Evolutionary conservation across 306 rosid species (phyloP).

Genomic region (Comarum palustre): DNA sequence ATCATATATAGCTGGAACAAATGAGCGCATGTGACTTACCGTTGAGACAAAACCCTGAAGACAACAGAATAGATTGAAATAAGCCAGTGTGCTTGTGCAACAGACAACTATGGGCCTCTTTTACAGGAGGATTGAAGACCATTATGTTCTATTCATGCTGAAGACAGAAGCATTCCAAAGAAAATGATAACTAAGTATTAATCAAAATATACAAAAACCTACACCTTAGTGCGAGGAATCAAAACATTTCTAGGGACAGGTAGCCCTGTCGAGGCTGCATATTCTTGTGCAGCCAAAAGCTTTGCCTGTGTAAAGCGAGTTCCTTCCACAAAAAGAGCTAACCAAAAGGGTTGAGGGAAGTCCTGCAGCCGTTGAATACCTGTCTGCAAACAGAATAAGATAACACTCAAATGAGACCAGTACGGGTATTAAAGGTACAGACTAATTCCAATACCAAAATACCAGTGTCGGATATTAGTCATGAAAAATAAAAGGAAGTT

Average conservation of each 20-base stretch:
- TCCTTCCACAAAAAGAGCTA: constrained; percentile 96
- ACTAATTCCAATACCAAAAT: background rate
- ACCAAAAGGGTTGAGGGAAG: constrained; percentile 87
- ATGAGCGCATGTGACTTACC: constrained; percentile 72
- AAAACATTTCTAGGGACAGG: constrained; percentile 82
- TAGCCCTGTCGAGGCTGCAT: constrained; percentile 65
- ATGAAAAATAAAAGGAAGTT: background rate
- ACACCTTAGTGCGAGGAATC: constrained; percentile 96
- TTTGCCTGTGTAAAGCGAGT: constrained; percentile 91
- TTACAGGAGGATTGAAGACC: background rate
- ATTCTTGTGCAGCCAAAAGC: constrained; percentile 84
- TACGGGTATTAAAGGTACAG: constrained; percentile 14
- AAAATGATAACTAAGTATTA: background rate
- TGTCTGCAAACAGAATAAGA: constrained; percentile 48
- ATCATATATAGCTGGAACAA: constrained; percentile 85
- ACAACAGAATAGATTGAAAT: constrained; percentile 15
- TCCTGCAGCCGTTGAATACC: constrained; percentile 74
- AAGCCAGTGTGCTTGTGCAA: background rate
- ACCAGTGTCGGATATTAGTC: background rate
- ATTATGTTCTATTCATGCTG: background rate
- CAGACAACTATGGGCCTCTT: background rate
- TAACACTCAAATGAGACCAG: constrained; percentile 31
- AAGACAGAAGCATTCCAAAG: background rate
- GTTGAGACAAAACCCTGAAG: constrained; percentile 88
- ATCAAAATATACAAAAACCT: constrained; percentile 1